Evolutionary conservation across 2,329 filamentous ascomycete genomes (phyloP), one percentile per base, ranked within the genome.

Genomic region (Helotiales sp.): DNA sequence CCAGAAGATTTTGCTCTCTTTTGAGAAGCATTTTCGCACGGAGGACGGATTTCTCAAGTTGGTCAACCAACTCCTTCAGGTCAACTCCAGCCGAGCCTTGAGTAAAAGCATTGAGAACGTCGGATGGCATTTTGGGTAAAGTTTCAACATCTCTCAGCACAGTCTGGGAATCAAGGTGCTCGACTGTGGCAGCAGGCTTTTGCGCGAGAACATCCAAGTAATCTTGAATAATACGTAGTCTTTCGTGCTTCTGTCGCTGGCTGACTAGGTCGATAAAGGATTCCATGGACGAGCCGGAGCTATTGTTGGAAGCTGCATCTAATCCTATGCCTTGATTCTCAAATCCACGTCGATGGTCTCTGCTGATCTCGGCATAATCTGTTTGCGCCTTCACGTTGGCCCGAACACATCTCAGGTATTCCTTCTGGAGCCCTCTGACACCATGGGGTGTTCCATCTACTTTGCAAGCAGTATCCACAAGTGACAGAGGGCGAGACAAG

Each of bases 11-110:
- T 73, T 89, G 85, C 73, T 90, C 87, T 59, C 81, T 83, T 69
- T 83, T 82, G 0, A 88, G 79, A 6, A 85, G 78, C 20, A 89
- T 76, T 71, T 88, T 89, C 20, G 87, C 83, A 37, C 84, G 83
- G 34, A 91, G 76, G 3, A 88, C 83, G 0, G 84, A 83, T 73
- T 86, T 88, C 70, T 89, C 86, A 6, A 91, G 77, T 30, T 82
- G 81, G 32, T 82, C 80, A 47, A 86, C 78, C 4, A 87, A 80
- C 0, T 78, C 80, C 57, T 81, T 79, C 1, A 89, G 74, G 43
- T 85, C 82, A 1, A 78, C 75, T 15, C 80, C 79, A 5, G 78
- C 71, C 6, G 76, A 70, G 28, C 75, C 77, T 45, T 68, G 58
- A 61, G 59, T 59, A 32, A 58, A 24, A 10, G 28, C 61, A 22